Evolutionary conservation across 2,329 filamentous ascomycete genomes (phyloP), one percentile per base, ranked within the genome.

Genomic region (Aspergillus sp.): DNA sequence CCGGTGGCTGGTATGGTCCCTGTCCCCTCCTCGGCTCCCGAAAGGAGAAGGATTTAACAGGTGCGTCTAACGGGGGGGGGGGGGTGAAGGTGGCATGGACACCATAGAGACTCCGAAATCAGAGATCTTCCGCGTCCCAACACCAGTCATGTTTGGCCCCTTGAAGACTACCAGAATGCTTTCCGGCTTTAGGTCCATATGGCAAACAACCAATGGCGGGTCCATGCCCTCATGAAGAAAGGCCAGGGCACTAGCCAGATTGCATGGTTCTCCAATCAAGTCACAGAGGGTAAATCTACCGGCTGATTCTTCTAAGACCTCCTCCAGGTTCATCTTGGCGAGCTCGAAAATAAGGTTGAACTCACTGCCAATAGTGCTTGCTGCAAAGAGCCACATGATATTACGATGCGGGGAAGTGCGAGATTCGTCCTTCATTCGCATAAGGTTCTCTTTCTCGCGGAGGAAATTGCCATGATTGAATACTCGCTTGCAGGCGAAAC

Each of bases 51-150:
- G 30, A 31, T 8, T 59, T 28, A 4, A 30, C 55, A n/a, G 23
- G 19, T 19, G n/a, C 28, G 11, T 49, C 13, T n/a, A 49, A 3
- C 48, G 28, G 11, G n/a, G n/a, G n/a, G n/a, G n/a, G n/a, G n/a
- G n/a, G 22, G 31, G 22, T 62, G 31, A 11, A 3, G 15, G 57
- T 3, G 56, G 17, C 15, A 41, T 7, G 2, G 34, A 46, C 22
- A 66, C 55, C 6, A 62, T 57, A 6, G 69, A 71, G 7, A 68
- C 61, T 4, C 69, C 68, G 43, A 72, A 72, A 52, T 72, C 69
- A 1, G 63, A 50, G 15, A 72, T 71, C 56, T 61, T 69, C 70
- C 70, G 71, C 22, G 60, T 61, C 11, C 70, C 68, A 1, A 69
- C 68, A 6, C 54, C 52, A 2, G 49, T 31, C 3, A 5, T 13